Evolutionary conservation across 1,284 basidiomycete genomes (phyloP).

Genomic region (Heterobasidion occidentale): DNA sequence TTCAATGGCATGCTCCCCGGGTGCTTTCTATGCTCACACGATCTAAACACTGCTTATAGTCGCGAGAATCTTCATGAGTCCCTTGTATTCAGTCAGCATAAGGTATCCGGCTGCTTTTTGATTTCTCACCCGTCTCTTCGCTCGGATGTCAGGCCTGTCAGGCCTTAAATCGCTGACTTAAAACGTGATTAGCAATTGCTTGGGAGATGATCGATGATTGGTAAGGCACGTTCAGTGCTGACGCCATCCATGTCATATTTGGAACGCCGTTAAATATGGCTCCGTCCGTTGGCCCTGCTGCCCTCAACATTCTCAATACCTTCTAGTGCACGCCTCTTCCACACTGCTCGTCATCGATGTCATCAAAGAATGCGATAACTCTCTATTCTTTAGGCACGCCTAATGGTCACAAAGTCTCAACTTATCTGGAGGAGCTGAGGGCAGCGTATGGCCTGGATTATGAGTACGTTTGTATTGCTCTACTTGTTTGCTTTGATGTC

Average conservation of each 20-base stretch:
- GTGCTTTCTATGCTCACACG: too few relatives aligned
- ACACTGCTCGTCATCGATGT: neutral
- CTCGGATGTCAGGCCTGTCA: too few relatives aligned
- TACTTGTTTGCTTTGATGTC: neutral
- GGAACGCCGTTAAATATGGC: too few relatives aligned
- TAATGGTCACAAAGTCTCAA: constrained; percentile 20
- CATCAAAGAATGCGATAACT: neutral
- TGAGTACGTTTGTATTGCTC: constrained; percentile 16
- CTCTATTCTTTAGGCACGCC: constrained; percentile 9
- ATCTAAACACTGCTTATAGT: neutral
- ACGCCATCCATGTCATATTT: too few relatives aligned
- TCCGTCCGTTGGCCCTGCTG: too few relatives aligned
- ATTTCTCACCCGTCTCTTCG: too few relatives aligned
- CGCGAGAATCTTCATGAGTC: neutral
- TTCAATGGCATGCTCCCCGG: too few relatives aligned
- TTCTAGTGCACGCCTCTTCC: too few relatives aligned
- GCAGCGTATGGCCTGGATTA: constrained; percentile 34
- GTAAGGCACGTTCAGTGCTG: neutral
- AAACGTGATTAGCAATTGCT: too few relatives aligned
- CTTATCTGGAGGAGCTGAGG: constrained; percentile 38
- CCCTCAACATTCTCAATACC: too few relatives aligned
- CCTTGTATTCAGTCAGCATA: neutral
- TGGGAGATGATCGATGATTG: neutral
- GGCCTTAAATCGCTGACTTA: too few relatives aligned
- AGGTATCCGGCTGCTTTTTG: too few relatives aligned